Base-by-base conservation (phyloP, 257 asterid genomes). In the Echium plantagineum region DNA sequence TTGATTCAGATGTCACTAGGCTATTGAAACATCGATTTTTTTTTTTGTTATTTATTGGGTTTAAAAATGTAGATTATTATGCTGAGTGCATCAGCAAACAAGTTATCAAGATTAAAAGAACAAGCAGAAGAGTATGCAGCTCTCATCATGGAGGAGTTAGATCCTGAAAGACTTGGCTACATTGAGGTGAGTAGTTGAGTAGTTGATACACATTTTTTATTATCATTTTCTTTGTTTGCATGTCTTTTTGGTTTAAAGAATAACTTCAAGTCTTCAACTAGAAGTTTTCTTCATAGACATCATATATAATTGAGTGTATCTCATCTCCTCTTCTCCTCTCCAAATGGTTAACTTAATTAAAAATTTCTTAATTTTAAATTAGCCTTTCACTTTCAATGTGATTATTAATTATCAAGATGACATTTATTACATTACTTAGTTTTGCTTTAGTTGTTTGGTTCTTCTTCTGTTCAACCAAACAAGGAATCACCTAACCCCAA, bases 111-210 rank as follows among this genome's bases (percentile, higher is more conserved):
- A 83, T 73, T 90, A 66, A 82, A 90, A 73, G 98, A 87, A 77
- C 96, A 90, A 63, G 96, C 98, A 3, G 98, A 85, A 69, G 98
- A 90, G 60, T 90, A 90, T 70, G 96, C 98, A 61, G 98, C 98
- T 74, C 63, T 90, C 66, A 90, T 90, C 38, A 90, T 90, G 98
- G 98, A 90, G 76, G 98, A 90, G 72, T 80, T 90, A 38, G 98
- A 90, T 60, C 98, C 98, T 0, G 98, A 90, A 67, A 68, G 96
- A 78, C 98, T 90, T 54, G 98, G 98, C 78, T 90, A 90, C 81
- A 87, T 90, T 60, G 98, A 90, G 96, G 98, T 90, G 60, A 31
- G 61, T 42, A 61, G 21, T 21, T n/a, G 21, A 53, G 57, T 53
- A 53, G 49, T 42, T 42, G 49, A 42, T 10, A 42, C 49, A 42